Base-by-base conservation (phyloP, 331 rosid species). In the Ulmus americana region DNA sequence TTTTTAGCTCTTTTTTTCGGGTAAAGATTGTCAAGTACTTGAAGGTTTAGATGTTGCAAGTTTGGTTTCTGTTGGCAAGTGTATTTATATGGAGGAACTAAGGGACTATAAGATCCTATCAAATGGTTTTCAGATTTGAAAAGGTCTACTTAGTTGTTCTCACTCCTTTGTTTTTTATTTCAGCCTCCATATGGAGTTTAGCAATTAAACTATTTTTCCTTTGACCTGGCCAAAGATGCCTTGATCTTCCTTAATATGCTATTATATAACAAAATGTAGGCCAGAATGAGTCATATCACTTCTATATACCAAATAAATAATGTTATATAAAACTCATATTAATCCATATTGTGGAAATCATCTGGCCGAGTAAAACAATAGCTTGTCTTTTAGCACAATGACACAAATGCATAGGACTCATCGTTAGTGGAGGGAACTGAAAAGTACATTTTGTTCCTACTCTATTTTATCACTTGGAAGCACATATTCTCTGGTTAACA, bases 181-280 rank as follows among this genome's bases (percentile, higher is more conserved):
- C 28, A 15, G 81, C 55, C 74, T 58, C 35, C 72, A 65, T 73
- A 68, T 74, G 83, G 81, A 72, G 18, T 43, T 59, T 42, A 41
- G 39, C 22, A 15, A 16, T 41, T 43, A 41, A 41, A 61, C 20
- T 39, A 68, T 10, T 65, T 48, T 40, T 74, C 35, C 48, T 75
- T 86, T 86, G 89, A 83, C 82, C 47, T 8, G 55, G 85, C 63
- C 85, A 79, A 76, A 48, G 78, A 77, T 51, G 68, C 69, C 78
- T 18, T 20, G 8, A 61, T 72, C 57, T 54, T 16, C 70, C 59
- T 67, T 58, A 52, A 53, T 50, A 16, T 39, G 16, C 53, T 55
- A 14, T 45, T 41, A 63, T 63, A 45, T 59, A 74, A 60, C 61
- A 43, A 45, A 11, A 13, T 45, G 56, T 60, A 55, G 44, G 59